Conservation (phyloP, 1,139 yeast species). For the Arxiozyma telluris region DNA sequence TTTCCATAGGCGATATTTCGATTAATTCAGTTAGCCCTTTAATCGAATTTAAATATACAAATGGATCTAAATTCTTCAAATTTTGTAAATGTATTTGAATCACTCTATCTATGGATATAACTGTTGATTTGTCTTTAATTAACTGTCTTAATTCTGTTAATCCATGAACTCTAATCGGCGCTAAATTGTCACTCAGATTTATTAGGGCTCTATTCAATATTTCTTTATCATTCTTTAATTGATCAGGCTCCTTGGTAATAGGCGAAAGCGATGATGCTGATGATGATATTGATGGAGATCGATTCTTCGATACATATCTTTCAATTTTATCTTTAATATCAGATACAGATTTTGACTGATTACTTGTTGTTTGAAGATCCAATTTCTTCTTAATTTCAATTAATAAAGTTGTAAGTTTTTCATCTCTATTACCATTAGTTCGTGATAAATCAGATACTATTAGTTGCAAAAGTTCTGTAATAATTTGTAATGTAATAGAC, state of each 20-base stretch:
- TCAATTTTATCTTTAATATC: background rate
- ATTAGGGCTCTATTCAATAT: constrained; percentile 48
- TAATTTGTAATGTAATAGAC: constrained; percentile 17
- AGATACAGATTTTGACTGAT: background rate
- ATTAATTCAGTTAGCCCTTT: constrained; percentile 62
- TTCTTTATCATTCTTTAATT: constrained; percentile 25
- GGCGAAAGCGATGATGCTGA: background rate
- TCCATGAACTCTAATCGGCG: constrained; percentile 85
- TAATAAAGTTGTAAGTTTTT: background rate
- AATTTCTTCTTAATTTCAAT: background rate
- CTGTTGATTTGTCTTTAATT: constrained; percentile 41
- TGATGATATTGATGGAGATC: background rate
- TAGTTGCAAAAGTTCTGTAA: constrained; percentile 48
- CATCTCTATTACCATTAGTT: background rate
- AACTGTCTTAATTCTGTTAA: constrained; percentile 55
- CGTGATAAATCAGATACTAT: constrained; percentile 27
- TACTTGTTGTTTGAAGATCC: background rate
- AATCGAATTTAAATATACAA: constrained; percentile 72
- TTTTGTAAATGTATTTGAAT: constrained; percentile 56
- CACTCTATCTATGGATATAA: constrained; percentile 46
- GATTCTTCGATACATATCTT: background rate
- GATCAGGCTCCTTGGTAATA: background rate
- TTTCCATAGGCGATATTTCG: constrained; percentile 35
- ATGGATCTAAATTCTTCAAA: constrained; percentile 74
- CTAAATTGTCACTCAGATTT: constrained; percentile 64